These are phyloP conservation scores for Paramecium biaurelia DNA, from an alignment of 73 alveolate species.

Conservation along the genomic window DNA sequence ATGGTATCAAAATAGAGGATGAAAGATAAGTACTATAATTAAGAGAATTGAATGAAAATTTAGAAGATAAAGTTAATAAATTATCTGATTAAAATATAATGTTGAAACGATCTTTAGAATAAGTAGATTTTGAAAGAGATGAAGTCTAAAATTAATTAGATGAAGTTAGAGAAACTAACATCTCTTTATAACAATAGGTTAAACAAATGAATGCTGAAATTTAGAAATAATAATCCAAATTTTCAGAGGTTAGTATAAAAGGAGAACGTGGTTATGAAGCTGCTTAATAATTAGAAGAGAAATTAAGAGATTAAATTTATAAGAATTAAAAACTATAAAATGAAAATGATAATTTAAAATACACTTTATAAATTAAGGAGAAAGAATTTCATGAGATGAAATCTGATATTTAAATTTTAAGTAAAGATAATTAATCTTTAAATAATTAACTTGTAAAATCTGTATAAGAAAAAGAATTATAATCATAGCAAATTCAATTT, in stretches of 20 bases:
- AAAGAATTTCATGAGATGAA: slow-evolving; percentile 49
- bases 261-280: slow-evolving; percentile 46
- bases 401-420: slow-evolving; percentile 16
- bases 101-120: not conserved
- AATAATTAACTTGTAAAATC: slow-evolving; percentile 48
- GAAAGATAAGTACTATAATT: slow-evolving; percentile 44
- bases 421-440: slow-evolving; percentile 49
- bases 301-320: slow-evolving; percentile 27
- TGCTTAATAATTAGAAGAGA: slow-evolving; percentile 49
- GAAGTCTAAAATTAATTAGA: slow-evolving; percentile 58
- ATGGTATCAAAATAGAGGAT: slow-evolving; percentile 49
- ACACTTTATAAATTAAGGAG: slow-evolving; percentile 48
- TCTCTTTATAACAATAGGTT: not conserved
- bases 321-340: slow-evolving; percentile 14
- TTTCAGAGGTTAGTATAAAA: slow-evolving; percentile 35
- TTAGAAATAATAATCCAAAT: slow-evolving; percentile 37
- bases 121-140: slow-evolving; percentile 62
- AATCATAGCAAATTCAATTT: slow-evolving; percentile 20
- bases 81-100: not conserved
- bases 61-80: not conserved
- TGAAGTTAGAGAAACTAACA: slow-evolving; percentile 30
- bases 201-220: slow-evolving; percentile 14
- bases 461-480: slow-evolving; percentile 53
- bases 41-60: not conserved
- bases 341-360: slow-evolving; percentile 57